These are phyloP conservation scores for Blastobotrys aristatus DNA, from an alignment of 1,139 yeast genomes.

Conservation along the genomic window DNA sequence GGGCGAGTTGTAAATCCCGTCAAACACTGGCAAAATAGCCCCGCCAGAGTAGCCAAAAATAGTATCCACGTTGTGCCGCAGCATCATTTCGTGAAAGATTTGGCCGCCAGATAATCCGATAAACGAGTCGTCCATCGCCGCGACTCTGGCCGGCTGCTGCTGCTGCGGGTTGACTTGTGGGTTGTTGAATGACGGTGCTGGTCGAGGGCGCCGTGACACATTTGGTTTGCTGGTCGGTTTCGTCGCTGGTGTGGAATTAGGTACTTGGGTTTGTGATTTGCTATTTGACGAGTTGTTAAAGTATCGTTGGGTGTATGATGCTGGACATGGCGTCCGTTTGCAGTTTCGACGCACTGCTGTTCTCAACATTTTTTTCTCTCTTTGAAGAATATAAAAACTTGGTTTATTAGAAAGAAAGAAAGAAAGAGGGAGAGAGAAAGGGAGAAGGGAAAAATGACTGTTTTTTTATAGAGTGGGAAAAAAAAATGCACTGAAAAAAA, in stretches of 20 bases:
- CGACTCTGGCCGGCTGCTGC: constrained; percentile 13
- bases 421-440: neutral
- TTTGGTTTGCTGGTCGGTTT: constrained; percentile 5
- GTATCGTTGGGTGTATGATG: constrained; percentile 4
- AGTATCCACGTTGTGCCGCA: constrained; percentile 90
- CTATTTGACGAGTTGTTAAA: constrained; percentile 8
- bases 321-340: constrained; percentile 2
- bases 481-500: neutral
- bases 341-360: constrained; percentile 11
- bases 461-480: constrained; percentile 1
- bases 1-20: constrained; percentile 89
- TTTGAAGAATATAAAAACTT: neutral
- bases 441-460: neutral
- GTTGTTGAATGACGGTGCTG: constrained; percentile 48
- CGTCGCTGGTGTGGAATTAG: constrained; percentile 1
- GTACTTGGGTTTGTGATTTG: constrained; percentile 2
- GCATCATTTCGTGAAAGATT: constrained; percentile 98
- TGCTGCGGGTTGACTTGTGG: constrained; percentile 19
- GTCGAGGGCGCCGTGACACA: constrained; percentile 40
- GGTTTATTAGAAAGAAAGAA: neutral
- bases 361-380: constrained; percentile 12
- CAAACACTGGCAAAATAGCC: constrained; percentile 95
- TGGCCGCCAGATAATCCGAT: constrained; percentile 97
- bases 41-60: constrained; percentile 97
- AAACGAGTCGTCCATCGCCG: constrained; percentile 47